phyloP scores from a whole-genome alignment of 2,329 filamentous ascomycete species.

The Intubia oerlemansii region DNA sequence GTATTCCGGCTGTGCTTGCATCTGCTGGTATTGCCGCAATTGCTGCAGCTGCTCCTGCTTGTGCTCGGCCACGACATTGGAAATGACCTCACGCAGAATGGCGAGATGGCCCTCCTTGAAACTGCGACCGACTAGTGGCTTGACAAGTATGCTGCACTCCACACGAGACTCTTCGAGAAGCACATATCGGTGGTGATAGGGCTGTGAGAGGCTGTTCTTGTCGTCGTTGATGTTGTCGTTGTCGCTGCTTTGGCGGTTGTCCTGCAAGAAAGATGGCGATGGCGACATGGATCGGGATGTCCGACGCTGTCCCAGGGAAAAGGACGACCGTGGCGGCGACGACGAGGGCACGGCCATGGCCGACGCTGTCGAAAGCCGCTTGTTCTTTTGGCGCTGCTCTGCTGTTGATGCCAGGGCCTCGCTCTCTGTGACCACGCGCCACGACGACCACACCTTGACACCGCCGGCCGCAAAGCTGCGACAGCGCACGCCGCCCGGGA shows the following conservation, averaged over 20 bases:
- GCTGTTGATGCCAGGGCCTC: conserved; percentile 1
- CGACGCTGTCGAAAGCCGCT: too few relatives aligned
- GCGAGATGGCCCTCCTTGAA: conserved; percentile 13
- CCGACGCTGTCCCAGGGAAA: too few relatives aligned
- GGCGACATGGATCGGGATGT: too few relatives aligned
- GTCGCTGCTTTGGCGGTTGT: neutral
- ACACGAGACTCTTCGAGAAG: conserved; percentile 15
- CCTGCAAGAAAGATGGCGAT: too few relatives aligned
- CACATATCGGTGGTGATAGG: too few relatives aligned
- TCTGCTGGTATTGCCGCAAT: too few relatives aligned
- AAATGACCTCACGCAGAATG: conserved; percentile 13
- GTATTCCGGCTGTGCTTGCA: too few relatives aligned
- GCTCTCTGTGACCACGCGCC: conserved; percentile 11
- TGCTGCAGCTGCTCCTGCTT: too few relatives aligned
- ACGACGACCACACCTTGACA: conserved; percentile 20
- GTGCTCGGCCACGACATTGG: conserved; percentile 8
- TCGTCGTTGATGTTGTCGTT: neutral
- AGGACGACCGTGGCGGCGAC: too few relatives aligned
- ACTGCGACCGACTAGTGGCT: conserved; percentile 14
- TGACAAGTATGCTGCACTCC: conserved; percentile 14
- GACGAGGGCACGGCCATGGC: too few relatives aligned
- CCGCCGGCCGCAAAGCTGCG: conserved; percentile 21
- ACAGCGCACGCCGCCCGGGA: conserved; percentile 19
- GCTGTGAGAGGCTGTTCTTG: conserved; percentile 13
- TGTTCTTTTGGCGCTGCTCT: neutral